A percentile compares a stretch with the other conserved stretches of the same genome.
Evolutionary conservation across 768 basidiomycete species (phyloP).

Genomic region (Mycena haematopus): DNA sequence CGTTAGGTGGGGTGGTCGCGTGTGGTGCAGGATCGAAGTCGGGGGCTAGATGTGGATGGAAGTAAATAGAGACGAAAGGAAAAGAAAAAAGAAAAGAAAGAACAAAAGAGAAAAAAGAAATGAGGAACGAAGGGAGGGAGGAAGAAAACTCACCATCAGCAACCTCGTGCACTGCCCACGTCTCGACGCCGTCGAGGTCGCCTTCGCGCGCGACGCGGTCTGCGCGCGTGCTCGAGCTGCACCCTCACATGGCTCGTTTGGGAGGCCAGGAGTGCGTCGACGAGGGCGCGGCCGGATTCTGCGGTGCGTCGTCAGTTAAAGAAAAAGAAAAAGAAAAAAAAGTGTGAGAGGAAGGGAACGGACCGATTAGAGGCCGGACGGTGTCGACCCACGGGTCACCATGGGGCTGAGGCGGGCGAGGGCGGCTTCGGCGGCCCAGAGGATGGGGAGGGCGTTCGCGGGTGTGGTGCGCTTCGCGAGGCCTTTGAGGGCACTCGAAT

Average conservation of each 20-base stretch:
- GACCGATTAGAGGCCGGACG: constrained; percentile 67
- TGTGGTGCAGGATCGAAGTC: too few relatives aligned
- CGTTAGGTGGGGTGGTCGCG: too few relatives aligned
- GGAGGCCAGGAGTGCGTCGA: constrained; percentile 69
- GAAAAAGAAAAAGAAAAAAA: neutral
- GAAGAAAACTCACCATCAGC: constrained; percentile 78
- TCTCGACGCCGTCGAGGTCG: constrained; percentile 83
- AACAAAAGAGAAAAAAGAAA: too few relatives aligned
- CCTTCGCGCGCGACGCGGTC: constrained; percentile 53
- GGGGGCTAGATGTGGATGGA: too few relatives aligned
- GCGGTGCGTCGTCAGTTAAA: too few relatives aligned
- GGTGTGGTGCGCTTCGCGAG: constrained; percentile 74
- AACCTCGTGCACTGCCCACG: constrained; percentile 90
- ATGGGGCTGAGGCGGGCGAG: constrained; percentile 57
- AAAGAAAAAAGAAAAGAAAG: too few relatives aligned
- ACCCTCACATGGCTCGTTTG: constrained; percentile 73
- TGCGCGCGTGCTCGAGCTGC: constrained; percentile 66
- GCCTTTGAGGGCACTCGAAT: constrained; percentile 75
- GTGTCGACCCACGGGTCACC: constrained; percentile 78
- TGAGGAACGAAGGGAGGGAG: too few relatives aligned
- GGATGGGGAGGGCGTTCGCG: constrained; percentile 67
- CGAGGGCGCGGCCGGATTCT: constrained; percentile 58
- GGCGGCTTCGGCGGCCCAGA: constrained; percentile 72
- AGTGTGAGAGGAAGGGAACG: too few relatives aligned
- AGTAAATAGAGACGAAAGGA: too few relatives aligned